Evolutionary conservation across 495 filamentous ascomycete species (phyloP), one percentile per base, ranked within the genome.

Genomic region (Trichodelitschia bisporula): DNA sequence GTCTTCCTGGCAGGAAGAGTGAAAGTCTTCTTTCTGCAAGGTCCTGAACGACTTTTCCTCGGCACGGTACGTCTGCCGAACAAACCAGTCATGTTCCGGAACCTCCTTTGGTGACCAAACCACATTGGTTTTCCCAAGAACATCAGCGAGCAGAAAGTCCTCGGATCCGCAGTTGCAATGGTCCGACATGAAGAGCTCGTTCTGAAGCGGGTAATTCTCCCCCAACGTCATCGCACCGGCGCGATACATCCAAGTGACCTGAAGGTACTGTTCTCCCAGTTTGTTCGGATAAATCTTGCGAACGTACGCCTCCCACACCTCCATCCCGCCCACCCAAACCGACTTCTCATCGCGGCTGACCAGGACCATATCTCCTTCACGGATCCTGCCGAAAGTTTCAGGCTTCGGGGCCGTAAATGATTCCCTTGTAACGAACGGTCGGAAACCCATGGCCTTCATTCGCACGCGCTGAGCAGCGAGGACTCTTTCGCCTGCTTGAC

Each of bases 121-220:
- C 1, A 77, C 57, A 12, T 44, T 31, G 21, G 66, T 54, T n/a
- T 56, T 57, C 4, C 47, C 50, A 9, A 67, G 30, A 4, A 78
- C 49, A 19, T 72, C 59, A 1, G 52, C n/a, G n/a, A 39, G 5
- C 4, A 25, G 18, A n/a, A 72, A 53, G 18, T 55, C 45, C n/a
- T n/a, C n/a, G n/a, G n/a, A n/a, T n/a, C n/a, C 46, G 35, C 77
- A 82, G 10, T 68, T 70, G 46, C 77, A 83, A 35, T 82, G 66
- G 39, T 79, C 65, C 0, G 71, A 76, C 5, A 83, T 49, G 42
- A 83, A 83, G 0, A 82, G 47, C 43, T 83, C 77, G 34, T 77
- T 71, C 0, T 46, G 34, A 40, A 59, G 66, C 2, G 71, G 72
- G 40, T 80, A 83, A 12, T 55, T 51, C 10, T 57, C 49, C 2